Evolutionary conservation across 2,329 filamentous ascomycete species (phyloP), one percentile per base, ranked within the genome.

Genomic region (Pleomassaria siparia): DNA sequence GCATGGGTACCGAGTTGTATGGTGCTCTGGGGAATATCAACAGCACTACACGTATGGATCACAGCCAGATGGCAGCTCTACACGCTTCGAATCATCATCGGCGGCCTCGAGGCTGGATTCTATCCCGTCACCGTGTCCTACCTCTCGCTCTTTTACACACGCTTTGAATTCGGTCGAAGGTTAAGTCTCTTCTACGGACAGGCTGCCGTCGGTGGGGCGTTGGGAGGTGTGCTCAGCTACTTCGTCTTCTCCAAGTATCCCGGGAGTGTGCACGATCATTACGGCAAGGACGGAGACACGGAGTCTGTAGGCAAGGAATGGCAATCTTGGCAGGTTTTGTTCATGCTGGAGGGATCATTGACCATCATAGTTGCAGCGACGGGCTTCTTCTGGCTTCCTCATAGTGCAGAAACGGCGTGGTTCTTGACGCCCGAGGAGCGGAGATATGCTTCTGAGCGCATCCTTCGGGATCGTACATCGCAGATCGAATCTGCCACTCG

Each of bases 41-140:
- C 78, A 0, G 71, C 75, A 6, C 50, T 75, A 45, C 76, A 79
- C 55, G 71, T 76, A 4, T 76, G 72, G 67, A 71, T 79, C 20
- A 65, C 65, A 39, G 61, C 67, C 36, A 66, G 70, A 52, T 77
- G 75, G 75, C 74, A 78, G 66, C 62, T 79, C 41, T 75, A 75
- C 28, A 53, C 67, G 18, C 50, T 80, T 49, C 60, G 77, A 26
- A 71, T 75, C 15, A 47, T 74, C 2, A 77, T 80, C 33, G 77
- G 76, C 0, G 69, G 66, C 22, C 60, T 80, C 18, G 77, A 80
- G 59, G 77, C 80, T 40, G 81, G 80, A 2, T 83, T 84, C 58
- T 84, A 83, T 53, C 79, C 81, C 3, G 80, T 80, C 1, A 77
- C 78, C 2, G 79, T 83, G 13, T 75, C 76, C n/a, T 84, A 83